These are phyloP conservation scores for Protomyces arabidopsidicola DNA, from an alignment of 1,139 yeast genomes.

Conservation along the genomic window DNA sequence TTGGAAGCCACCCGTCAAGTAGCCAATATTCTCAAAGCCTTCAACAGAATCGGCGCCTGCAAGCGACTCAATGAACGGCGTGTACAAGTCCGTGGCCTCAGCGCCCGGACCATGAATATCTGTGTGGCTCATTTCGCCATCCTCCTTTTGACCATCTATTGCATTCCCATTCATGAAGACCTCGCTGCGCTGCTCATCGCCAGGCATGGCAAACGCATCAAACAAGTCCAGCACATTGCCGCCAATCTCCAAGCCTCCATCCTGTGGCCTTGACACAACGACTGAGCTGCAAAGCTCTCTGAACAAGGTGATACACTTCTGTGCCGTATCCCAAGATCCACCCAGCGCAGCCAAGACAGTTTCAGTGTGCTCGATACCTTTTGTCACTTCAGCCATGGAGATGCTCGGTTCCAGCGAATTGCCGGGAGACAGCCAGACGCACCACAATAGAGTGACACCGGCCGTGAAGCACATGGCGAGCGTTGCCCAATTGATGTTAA, in stretches of 20 bases:
- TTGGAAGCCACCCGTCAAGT: conserved; percentile 14
- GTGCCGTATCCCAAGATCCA: conserved; percentile 31
- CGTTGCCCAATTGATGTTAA: conserved; percentile 32
- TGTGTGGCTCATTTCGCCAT: background rate
- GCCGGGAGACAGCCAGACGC: conserved; percentile 26
- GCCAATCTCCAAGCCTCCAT: conserved; percentile 6
- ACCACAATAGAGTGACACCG: conserved; percentile 29
- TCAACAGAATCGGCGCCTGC: conserved; percentile 8
- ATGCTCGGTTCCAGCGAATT: conserved; percentile 21
- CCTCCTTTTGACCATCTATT: background rate
- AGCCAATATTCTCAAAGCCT: conserved; percentile 19
- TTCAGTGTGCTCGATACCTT: conserved; percentile 25
- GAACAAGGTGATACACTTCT: conserved; percentile 23
- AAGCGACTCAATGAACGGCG: background rate
- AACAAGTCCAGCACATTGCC: conserved; percentile 20
- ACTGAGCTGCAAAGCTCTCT: conserved; percentile 9
- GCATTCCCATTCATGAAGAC: background rate
- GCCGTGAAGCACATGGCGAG: conserved; percentile 31
- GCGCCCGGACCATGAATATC: background rate
- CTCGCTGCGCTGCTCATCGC: background rate
- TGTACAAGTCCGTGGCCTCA: background rate
- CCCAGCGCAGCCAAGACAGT: conserved; percentile 29
- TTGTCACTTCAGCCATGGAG: conserved; percentile 20
- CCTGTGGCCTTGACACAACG: conserved; percentile 9
- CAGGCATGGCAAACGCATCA: background rate